Evolutionary conservation across 805 yeast species (phyloP), one percentile per base, ranked within the genome.

Genomic region (Starmera amethionina): DNA sequence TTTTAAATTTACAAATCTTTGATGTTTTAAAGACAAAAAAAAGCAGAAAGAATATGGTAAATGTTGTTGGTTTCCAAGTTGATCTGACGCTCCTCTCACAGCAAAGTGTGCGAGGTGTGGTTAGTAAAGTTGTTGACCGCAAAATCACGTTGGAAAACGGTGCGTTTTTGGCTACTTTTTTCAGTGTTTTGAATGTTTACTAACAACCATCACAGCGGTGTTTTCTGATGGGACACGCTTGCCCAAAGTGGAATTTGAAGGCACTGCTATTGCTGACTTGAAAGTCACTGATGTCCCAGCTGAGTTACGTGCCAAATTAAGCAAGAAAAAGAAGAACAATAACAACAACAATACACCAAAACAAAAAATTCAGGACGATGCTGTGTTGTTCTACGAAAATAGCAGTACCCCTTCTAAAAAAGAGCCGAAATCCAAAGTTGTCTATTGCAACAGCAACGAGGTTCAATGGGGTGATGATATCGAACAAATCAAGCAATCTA

Each of bases 211-310:
- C n/a, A 9, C 12, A 40, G 40, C 30, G 40, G 40, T 33, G 41
- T 40, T 35, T 15, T 28, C 14, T 12, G 38, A 38, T n/a, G 43
- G 39, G 39, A 18, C 49, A 44, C n/a, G 39, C 29, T 29, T 42
- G 45, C 40, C 41, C 4, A 30, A 31, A 3, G 43, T 34, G 7
- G 22, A 42, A 6, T 43, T 62, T 32, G 35, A 58, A 46, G 73
- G 75, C 30, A 36, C 49, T 11, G 60, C 60, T 12, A 75, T 79
- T 35, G 55, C 64, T 5, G 83, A 79, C 50, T 60, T 79, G 55
- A 72, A 70, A 43, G 83, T 79, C 8, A 46, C 72, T 7, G 77
- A 68, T 36, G 54, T 79, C n/a, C 82, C 83, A 2, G 46, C 46
- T 18, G 51, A 46, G 3, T 47, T 57, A 11, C 50, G 41, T 38